Evolutionary conservation across 1,139 yeast species (phyloP).

Genomic region (Nakaseomyces bracarensis): DNA sequence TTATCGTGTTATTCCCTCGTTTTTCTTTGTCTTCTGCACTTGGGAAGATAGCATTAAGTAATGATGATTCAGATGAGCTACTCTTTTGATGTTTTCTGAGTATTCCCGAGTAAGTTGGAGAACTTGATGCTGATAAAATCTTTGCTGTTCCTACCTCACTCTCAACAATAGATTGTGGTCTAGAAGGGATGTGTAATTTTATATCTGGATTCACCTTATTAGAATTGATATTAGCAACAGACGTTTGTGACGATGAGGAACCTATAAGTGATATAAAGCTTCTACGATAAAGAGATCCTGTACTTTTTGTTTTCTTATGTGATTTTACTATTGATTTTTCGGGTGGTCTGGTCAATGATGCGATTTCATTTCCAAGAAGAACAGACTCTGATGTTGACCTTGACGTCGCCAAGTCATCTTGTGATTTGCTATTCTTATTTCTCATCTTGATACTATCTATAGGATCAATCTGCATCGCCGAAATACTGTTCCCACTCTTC

Average conservation of each 20-base stretch:
- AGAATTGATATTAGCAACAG: conserved; percentile 10
- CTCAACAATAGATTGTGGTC: conserved; percentile 54
- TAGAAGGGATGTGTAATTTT: conserved; percentile 32
- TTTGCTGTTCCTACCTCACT: conserved; percentile 31
- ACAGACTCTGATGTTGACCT: conserved; percentile 27
- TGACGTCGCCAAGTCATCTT: conserved; percentile 13
- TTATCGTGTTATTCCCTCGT: conserved; percentile 3
- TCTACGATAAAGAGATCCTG: conserved; percentile 30
- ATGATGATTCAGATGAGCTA: conserved; percentile 47
- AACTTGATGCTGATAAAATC: conserved; percentile 37
- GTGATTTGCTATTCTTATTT: conserved; percentile 12
- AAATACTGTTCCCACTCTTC: conserved; percentile 11
- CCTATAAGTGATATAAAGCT: conserved; percentile 30
- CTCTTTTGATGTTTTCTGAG: conserved; percentile 54
- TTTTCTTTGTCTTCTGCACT: conserved; percentile 1
- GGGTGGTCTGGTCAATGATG: conserved; percentile 11
- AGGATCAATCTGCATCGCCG: conserved; percentile 4
- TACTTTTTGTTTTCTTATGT: conserved; percentile 29
- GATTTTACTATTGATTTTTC: conserved; percentile 14
- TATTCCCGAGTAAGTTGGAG: conserved; percentile 36
- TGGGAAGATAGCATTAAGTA: conserved; percentile 33
- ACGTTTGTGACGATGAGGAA: conserved; percentile 25
- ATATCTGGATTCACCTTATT: conserved; percentile 16
- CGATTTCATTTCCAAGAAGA: conserved; percentile 5
- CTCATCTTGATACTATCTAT: conserved; percentile 7